Percentiles rank a stretch among this genome's conserved stretches.
phyloP scores from a whole-genome alignment of 352 stramenopile genomes.

The Globisporangium polare region DNA sequence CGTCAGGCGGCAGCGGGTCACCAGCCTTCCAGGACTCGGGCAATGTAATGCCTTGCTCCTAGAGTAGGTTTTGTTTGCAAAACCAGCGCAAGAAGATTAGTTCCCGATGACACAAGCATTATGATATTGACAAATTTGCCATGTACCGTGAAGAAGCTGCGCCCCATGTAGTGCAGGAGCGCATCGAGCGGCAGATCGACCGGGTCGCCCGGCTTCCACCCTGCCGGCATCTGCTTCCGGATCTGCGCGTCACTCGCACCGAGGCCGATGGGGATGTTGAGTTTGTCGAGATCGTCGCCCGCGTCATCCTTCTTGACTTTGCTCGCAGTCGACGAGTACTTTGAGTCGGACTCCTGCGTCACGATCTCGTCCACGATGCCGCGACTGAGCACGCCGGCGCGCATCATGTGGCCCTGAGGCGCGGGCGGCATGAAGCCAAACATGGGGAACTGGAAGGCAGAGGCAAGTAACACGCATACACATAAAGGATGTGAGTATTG shows the following conservation, averaged over 20 bases:
- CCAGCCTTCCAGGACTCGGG: slow-evolving; percentile 68
- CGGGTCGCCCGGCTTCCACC: slow-evolving; percentile 76
- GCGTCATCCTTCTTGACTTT: slow-evolving; percentile 30
- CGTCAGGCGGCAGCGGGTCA: slow-evolving; percentile 59
- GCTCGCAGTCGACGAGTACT: slow-evolving; percentile 53
- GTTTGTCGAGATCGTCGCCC: slow-evolving; percentile 29
- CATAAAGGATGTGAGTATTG: too few relatives aligned
- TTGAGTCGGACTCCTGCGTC: slow-evolving; percentile 51
- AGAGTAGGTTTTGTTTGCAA: not conserved
- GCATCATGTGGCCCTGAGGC: slow-evolving; percentile 84
- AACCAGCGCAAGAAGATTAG: not conserved
- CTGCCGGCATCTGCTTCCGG: slow-evolving; percentile 67
- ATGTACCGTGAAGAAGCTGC: slow-evolving; percentile 61
- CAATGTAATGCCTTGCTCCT: slow-evolving; percentile 71
- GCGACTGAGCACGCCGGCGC: slow-evolving; percentile 72
- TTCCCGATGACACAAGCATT: too few relatives aligned
- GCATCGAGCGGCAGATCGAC: slow-evolving; percentile 77
- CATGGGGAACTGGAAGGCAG: slow-evolving; percentile 60
- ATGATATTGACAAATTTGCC: not conserved
- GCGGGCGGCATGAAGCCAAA: slow-evolving; percentile 85
- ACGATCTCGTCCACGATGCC: slow-evolving; percentile 78
- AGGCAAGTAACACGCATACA: too few relatives aligned
- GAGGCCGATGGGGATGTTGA: slow-evolving; percentile 64
- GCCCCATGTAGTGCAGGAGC: slow-evolving; percentile 75
- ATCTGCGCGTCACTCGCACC: slow-evolving; percentile 70